These are phyloP conservation scores for Ligustrum vulgare DNA, from an alignment of 257 asterid genomes.

Conservation along the genomic window DNA sequence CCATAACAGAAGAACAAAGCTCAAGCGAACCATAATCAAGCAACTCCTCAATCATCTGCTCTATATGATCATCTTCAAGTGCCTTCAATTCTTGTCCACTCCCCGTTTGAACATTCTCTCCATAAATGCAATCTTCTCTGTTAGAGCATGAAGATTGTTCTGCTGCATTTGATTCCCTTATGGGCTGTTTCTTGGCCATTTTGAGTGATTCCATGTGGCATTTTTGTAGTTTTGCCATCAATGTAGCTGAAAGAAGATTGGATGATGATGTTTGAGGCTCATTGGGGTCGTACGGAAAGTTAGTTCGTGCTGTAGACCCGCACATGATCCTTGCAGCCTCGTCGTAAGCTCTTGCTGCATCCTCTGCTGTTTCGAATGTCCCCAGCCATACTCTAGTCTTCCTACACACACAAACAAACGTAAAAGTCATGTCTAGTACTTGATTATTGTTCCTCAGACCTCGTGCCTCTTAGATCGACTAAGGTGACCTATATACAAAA, in stretches of 20 bases:
- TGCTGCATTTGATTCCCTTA: slow-evolving; percentile 6
- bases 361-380: slow-evolving; percentile 91
- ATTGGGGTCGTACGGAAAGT: slow-evolving; percentile 56
- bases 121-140: slow-evolving; percentile 1
- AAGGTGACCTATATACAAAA: neutral
- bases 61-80: slow-evolving; percentile 76
- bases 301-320: slow-evolving; percentile 77
- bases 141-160: slow-evolving; percentile 10
- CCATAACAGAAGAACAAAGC: slow-evolving; percentile 48
- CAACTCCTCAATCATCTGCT: slow-evolving; percentile 87
- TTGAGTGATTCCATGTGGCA: slow-evolving; percentile 68
- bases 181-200: slow-evolving; percentile 38
- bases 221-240: slow-evolving; percentile 78
- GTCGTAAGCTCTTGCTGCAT: slow-evolving; percentile 87
- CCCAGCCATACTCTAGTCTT: slow-evolving; percentile 94
- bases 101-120: slow-evolving; percentile 21
- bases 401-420: slow-evolving; percentile 27
- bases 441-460: neutral
- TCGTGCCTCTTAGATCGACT: no score
- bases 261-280: slow-evolving; percentile 54
- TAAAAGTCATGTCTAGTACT: neutral
- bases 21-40: slow-evolving; percentile 73
- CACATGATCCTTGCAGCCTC: slow-evolving; percentile 90
- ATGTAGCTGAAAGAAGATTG: slow-evolving; percentile 60
- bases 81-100: slow-evolving; percentile 28